Percentiles rank a stretch among this genome's conserved stretches.
Conservation (phyloP, 345 rosid genomes). For the Eucalyptus tenuipes region DNA sequence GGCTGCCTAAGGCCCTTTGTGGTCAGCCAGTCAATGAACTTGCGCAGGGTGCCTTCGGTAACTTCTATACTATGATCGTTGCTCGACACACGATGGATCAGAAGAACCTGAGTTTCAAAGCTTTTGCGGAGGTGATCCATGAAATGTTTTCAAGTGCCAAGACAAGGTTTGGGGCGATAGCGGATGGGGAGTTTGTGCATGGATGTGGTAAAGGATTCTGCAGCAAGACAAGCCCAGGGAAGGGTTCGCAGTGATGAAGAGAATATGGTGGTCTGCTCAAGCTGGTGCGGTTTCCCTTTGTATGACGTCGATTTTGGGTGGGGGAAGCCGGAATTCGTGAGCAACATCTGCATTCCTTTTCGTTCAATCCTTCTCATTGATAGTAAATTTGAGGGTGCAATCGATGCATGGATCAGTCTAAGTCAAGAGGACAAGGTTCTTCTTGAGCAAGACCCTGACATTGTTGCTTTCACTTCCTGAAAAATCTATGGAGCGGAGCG, state of each 20-base stretch:
- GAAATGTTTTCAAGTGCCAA: neutral
- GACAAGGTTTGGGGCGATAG: neutral
- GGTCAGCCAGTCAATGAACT: neutral
- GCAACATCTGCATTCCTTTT: slow-evolving; percentile 1
- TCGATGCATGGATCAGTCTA: slow-evolving; percentile 43
- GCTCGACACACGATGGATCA: neutral
- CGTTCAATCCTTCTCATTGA: slow-evolving; percentile 25
- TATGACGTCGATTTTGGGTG: slow-evolving; percentile 46
- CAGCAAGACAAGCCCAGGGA: neutral
- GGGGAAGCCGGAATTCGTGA: slow-evolving; percentile 38
- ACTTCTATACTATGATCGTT: neutral
- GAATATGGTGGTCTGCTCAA: slow-evolving; percentile 7
- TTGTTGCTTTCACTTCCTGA: neutral
- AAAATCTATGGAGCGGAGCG: neutral
- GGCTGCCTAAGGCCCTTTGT: neutral
- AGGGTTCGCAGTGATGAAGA: neutral
- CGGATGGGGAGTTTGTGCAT: neutral
- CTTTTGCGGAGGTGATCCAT: neutral
- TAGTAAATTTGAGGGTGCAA: slow-evolving; percentile 12
- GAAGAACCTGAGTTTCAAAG: too few species aligned
- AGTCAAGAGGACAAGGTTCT: neutral
- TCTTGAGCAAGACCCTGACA: neutral
- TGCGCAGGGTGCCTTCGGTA: neutral
- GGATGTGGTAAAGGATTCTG: neutral
- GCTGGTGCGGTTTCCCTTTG: slow-evolving; percentile 21